Conservation (phyloP, 768 basidiomycete genomes). For the Daedaleopsis nitida region DNA sequence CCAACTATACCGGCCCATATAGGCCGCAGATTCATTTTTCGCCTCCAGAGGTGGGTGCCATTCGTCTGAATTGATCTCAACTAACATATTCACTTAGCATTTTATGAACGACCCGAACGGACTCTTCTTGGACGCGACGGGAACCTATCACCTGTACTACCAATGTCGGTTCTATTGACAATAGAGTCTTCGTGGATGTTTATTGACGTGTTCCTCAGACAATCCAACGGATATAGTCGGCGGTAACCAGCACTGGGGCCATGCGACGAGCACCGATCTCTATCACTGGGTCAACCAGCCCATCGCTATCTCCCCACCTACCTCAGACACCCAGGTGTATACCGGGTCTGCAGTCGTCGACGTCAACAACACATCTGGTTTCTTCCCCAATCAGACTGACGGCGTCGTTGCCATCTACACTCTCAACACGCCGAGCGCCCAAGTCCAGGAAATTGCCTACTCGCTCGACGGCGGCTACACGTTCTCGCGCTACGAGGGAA, state of each 20-base stretch:
- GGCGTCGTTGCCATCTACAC: slow-evolving; percentile 20
- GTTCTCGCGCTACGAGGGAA: slow-evolving; percentile 11
- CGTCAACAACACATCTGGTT: slow-evolving; percentile 18
- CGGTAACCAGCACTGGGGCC: slow-evolving; percentile 17
- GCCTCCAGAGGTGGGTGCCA: slow-evolving; percentile 11
- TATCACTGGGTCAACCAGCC: slow-evolving; percentile 20
- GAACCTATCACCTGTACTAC: slow-evolving; percentile 18
- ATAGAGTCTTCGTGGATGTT: neutral
- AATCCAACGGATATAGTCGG: slow-evolving; percentile 6
- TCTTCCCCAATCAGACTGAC: slow-evolving; percentile 15
- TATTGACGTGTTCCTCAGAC: neutral
- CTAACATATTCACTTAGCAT: neutral
- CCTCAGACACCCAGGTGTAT: slow-evolving; percentile 11
- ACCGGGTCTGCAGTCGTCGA: slow-evolving; percentile 18
- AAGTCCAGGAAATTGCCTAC: slow-evolving; percentile 18
- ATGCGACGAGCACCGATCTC: slow-evolving; percentile 16
- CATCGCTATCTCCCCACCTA: slow-evolving; percentile 14
- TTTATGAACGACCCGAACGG: slow-evolving; percentile 21
- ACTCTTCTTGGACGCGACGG: slow-evolving; percentile 6
- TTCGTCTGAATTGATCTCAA: neutral
- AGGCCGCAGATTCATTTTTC: slow-evolving; percentile 17
- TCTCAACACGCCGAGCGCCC: slow-evolving; percentile 9
- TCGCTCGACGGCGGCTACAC: slow-evolving; percentile 16
- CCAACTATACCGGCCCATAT: slow-evolving; percentile 6
- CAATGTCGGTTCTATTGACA: slow-evolving; percentile 2